Conservation (phyloP, 192 early-diverging fungal genomes). For the Dispira simplex region DNA sequence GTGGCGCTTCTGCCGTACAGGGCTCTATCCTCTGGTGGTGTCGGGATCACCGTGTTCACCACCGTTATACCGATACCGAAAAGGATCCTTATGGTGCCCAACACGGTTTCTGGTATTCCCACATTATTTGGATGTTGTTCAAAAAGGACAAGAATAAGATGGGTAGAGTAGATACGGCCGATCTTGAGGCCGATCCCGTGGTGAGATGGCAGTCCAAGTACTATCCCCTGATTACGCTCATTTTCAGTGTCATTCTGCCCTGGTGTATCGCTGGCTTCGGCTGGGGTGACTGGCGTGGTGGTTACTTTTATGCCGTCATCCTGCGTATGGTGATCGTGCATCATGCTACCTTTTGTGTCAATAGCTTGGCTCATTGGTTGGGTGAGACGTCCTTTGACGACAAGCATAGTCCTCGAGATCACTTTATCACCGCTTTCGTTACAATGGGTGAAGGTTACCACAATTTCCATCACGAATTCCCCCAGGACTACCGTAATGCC, state of each 20-base stretch:
- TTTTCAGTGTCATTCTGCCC: conserved; percentile 66
- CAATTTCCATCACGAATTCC: conserved; percentile 83
- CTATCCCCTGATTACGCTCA: conserved; percentile 50
- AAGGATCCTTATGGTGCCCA: conserved; percentile 72
- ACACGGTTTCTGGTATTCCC: conserved; percentile 65
- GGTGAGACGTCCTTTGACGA: conserved; percentile 68
- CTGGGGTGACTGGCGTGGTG: conserved; percentile 73
- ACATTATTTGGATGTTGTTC: conserved; percentile 78
- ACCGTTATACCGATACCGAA: conserved; percentile 75
- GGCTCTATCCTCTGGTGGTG: conserved; percentile 81
- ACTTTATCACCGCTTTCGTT: conserved; percentile 62
- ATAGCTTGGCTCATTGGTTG: conserved; percentile 65
- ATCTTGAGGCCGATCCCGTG: conserved; percentile 56
- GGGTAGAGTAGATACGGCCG: conserved; percentile 68
- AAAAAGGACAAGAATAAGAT: conserved; percentile 54
- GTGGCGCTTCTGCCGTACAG: conserved; percentile 56
- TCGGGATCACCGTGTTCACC: conserved; percentile 73
- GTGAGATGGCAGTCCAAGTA: conserved; percentile 65
- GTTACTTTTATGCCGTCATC: conserved; percentile 61
- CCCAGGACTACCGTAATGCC: conserved; percentile 74
- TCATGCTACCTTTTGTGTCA: conserved; percentile 81
- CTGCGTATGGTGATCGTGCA: conserved; percentile 62
- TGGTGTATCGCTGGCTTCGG: conserved; percentile 70
- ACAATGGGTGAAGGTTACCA: conserved; percentile 74
- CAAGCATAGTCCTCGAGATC: conserved; percentile 64